Percentiles rank a stretch among this genome's conserved stretches.
These are phyloP conservation scores for Aspergillus sclerotialis DNA, from an alignment of 2,329 filamentous ascomycete genomes.

Conservation along the genomic window DNA sequence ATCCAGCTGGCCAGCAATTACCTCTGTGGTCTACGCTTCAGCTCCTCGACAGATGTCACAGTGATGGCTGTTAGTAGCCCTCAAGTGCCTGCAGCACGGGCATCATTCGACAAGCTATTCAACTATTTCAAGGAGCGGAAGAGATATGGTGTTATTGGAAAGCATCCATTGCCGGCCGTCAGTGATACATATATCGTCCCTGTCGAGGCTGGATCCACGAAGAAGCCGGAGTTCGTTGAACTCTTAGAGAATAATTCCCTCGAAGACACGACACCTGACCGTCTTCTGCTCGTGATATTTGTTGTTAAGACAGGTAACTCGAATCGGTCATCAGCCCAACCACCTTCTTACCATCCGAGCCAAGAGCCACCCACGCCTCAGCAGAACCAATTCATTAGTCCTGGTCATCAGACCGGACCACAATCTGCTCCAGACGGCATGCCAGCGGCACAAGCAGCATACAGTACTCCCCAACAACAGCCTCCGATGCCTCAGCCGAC, in stretches of 20 bases:
- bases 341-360: slow-evolving; percentile 32
- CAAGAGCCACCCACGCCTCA: slow-evolving; percentile 27
- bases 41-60: slow-evolving; percentile 72
- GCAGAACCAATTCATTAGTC: slow-evolving; percentile 18
- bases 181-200: slow-evolving; percentile 90
- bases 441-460: slow-evolving; percentile 10
- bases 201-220: slow-evolving; percentile 60
- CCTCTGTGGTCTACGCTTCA: slow-evolving; percentile 78
- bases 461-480: slow-evolving; percentile 9
- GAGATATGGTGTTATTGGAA: slow-evolving; percentile 80
- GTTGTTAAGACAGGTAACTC: slow-evolving; percentile 62
- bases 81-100: slow-evolving; percentile 50
- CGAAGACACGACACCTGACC: slow-evolving; percentile 62
- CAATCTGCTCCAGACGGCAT: slow-evolving; percentile 16
- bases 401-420: slow-evolving; percentile 9
- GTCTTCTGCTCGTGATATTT: slow-evolving; percentile 75
- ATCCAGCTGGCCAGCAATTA: slow-evolving; percentile 83
- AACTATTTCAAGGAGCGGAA: slow-evolving; percentile 78
- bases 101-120: slow-evolving; percentile 68
- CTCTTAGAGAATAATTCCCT: slow-evolving; percentile 81
- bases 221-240: slow-evolving; percentile 76
- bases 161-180: slow-evolving; percentile 66
- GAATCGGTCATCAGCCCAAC: slow-evolving; percentile 32
- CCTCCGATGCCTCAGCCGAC: slow-evolving; percentile 9
- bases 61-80: slow-evolving; percentile 65